Evolutionary conservation across 306 rosid species (phyloP).

Genomic region (Oemleria cerasiformis): DNA sequence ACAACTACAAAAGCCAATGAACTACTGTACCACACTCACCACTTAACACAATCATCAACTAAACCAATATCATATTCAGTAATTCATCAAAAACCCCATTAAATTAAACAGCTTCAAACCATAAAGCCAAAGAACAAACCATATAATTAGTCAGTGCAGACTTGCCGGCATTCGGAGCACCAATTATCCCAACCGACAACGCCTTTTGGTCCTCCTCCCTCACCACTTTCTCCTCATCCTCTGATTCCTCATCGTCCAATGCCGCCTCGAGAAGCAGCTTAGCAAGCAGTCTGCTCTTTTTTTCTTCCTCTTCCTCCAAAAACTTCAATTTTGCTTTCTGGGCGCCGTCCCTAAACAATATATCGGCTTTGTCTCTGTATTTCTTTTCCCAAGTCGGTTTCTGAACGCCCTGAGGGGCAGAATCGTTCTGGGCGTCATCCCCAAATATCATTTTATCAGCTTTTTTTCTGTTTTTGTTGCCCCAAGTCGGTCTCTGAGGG

Average conservation of each 20-base stretch:
- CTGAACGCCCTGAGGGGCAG: too few relatives aligned
- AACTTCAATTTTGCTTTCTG: conserved; percentile 39
- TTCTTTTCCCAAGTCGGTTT: conserved; percentile 60
- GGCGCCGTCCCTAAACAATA: conserved; percentile 30
- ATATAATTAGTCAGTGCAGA: conserved; percentile 81
- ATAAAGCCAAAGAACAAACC: conserved; percentile 42
- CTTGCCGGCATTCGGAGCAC: conserved; percentile 97
- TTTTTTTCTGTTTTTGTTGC: conserved; percentile 42
- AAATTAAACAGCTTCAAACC: not conserved
- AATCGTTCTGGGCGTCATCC: conserved; percentile 22
- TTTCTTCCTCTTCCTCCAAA: conserved; percentile 57
- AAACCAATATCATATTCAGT: not conserved
- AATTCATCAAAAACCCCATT: not conserved
- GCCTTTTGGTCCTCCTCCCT: conserved; percentile 88
- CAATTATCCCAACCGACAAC: conserved; percentile 78
- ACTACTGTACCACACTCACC: not conserved
- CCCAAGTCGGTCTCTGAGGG: conserved; percentile 49
- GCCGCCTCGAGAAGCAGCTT: conserved; percentile 78
- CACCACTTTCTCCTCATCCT: conserved; percentile 28
- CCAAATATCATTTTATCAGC: conserved; percentile 50
- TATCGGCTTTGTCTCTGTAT: conserved; percentile 52
- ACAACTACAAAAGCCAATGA: not conserved
- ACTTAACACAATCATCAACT: not conserved
- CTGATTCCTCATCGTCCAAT: conserved; percentile 40
- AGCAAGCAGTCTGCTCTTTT: conserved; percentile 53